A percentile compares a stretch with the other conserved stretches of the same genome.
Conservation (phyloP, 371 early-diverging fungal genomes). For the Saksenaea vasiformis region DNA sequence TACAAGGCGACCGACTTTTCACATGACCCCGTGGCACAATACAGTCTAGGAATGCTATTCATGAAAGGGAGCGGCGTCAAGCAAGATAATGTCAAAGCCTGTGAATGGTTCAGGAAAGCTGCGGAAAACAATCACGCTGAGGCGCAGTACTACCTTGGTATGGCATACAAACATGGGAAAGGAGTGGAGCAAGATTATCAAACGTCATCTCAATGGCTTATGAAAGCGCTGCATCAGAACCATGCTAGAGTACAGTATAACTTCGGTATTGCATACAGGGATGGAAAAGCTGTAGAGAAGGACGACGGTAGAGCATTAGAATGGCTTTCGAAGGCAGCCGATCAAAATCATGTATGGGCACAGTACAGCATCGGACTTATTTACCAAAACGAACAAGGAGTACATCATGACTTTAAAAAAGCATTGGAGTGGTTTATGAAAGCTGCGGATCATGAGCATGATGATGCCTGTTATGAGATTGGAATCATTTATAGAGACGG, state of each 20-base stretch:
- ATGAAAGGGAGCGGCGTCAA: constrained; percentile 73
- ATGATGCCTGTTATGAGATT: no score
- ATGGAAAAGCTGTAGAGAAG: neutral
- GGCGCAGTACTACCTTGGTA: constrained; percentile 81
- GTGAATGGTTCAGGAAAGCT: constrained; percentile 67
- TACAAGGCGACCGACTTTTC: no score
- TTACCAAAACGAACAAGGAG: no score
- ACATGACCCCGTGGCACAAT: constrained; percentile 73
- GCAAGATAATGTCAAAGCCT: constrained; percentile 60
- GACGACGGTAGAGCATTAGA: neutral
- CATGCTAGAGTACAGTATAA: neutral
- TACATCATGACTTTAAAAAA: no score
- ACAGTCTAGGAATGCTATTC: constrained; percentile 79
- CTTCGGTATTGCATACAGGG: neutral
- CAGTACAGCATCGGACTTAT: no score
- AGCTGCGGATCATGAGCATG: no score
- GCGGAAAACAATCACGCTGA: constrained; percentile 66
- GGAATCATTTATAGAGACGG: no score
- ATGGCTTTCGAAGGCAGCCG: no score
- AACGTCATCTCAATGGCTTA: neutral
- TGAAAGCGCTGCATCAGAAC: neutral
- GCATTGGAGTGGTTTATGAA: no score
- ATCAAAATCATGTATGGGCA: neutral
- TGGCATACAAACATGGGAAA: constrained; percentile 7
- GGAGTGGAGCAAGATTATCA: no score